phyloP scores from a whole-genome alignment of 371 early-diverging fungal genomes.

The Rhizopus stolonifer region DNA sequence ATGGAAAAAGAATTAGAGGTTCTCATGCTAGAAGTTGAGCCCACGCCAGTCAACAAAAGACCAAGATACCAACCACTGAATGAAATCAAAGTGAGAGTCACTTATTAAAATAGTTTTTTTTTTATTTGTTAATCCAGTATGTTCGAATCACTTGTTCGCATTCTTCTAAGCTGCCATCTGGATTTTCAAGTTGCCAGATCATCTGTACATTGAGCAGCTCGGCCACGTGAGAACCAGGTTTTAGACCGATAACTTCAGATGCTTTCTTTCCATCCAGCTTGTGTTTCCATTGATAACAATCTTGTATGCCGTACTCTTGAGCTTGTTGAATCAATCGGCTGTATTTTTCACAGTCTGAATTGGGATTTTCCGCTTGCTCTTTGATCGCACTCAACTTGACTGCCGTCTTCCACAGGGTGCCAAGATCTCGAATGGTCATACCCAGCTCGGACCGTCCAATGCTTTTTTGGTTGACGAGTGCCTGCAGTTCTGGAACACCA shows the following conservation, averaged over 20 bases:
- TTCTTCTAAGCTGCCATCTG: slow-evolving; percentile 58
- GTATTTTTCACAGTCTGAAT: slow-evolving; percentile 37
- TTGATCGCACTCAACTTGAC: slow-evolving; percentile 58
- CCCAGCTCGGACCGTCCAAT: slow-evolving; percentile 41
- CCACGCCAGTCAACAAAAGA: neutral
- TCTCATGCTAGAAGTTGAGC: slow-evolving; percentile 20
- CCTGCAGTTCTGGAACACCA: slow-evolving; percentile 25
- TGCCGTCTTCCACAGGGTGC: slow-evolving; percentile 61
- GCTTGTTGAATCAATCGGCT: slow-evolving; percentile 33
- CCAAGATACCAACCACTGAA: slow-evolving; percentile 23
- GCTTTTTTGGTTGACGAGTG: slow-evolving; percentile 11
- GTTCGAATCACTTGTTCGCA: slow-evolving; percentile 46
- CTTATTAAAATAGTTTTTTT: slow-evolving; percentile 11
- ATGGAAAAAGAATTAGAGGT: slow-evolving; percentile 21
- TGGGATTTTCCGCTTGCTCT: slow-evolving; percentile 44
- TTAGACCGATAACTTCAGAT: slow-evolving; percentile 54
- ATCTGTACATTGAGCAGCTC: slow-evolving; percentile 57
- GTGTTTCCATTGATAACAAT: slow-evolving; percentile 61
- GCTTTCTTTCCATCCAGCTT: slow-evolving; percentile 69
- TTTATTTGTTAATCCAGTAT: slow-evolving; percentile 32
- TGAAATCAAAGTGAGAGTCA: slow-evolving; percentile 21
- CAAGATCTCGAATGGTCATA: slow-evolving; percentile 56
- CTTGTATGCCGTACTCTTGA: slow-evolving; percentile 42
- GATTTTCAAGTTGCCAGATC: slow-evolving; percentile 75
- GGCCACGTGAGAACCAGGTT: slow-evolving; percentile 65